Evolutionary conservation across 2,329 filamentous ascomycete species (phyloP).

Genomic region (Penicillium sp.): DNA sequence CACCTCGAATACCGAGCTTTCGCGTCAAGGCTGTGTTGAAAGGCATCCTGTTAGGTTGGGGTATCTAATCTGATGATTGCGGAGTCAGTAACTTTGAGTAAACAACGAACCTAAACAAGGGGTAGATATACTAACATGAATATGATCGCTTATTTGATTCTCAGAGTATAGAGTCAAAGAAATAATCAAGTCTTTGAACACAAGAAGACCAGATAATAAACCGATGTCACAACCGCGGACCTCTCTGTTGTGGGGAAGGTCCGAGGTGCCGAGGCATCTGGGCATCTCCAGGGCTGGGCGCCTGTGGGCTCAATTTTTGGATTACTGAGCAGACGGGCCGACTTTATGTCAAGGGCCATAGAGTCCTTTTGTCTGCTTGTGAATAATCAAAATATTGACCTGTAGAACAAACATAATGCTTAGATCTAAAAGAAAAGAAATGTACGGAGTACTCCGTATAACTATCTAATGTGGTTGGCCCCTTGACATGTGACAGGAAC

Average conservation of each 20-base stretch:
- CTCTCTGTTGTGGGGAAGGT: conserved; percentile 27
- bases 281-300: background rate
- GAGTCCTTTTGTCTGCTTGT: background rate
- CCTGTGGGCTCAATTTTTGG: background rate
- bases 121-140: background rate
- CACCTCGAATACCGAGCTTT: conserved; percentile 55
- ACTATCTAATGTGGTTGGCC: background rate
- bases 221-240: conserved; percentile 24
- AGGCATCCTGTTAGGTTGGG: conserved; percentile 49
- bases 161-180: background rate
- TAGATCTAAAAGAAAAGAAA: background rate
- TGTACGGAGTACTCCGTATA: too few species aligned
- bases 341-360: background rate
- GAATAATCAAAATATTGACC: background rate
- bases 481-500: conserved; percentile 6
- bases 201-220: conserved; percentile 7
- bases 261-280: conserved; percentile 33
- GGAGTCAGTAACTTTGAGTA: conserved; percentile 6
- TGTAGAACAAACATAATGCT: background rate
- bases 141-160: background rate
- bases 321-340: background rate
- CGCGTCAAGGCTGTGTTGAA: conserved; percentile 65
- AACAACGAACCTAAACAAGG: background rate
- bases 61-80: conserved; percentile 10
- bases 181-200: background rate